Evolutionary conservation across 192 early-diverging fungal species (phyloP), one percentile per base, ranked within the genome.

Genomic region (Coemansia sp.): DNA sequence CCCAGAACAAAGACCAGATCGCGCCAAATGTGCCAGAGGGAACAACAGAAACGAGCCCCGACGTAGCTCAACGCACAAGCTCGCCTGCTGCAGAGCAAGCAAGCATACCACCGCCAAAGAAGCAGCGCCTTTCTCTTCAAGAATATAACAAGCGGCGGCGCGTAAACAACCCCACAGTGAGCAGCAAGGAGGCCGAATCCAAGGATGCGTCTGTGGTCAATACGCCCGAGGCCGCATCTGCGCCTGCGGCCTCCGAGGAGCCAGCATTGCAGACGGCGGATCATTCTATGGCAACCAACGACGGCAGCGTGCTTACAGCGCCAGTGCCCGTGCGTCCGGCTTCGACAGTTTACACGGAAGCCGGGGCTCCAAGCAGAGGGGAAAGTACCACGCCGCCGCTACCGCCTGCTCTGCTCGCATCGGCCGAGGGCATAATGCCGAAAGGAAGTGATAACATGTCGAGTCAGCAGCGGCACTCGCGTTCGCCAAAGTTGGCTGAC

Each of bases 121-220:
- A 82, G 62, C 74, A 76, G 57, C 79, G 79, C 0, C 74, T 82
- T 9, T 76, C 79, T 49, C 67, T 82, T 8, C 61, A 72, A 34
- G 79, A 82, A 48, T 82, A 82, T 48, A 82, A 75, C 53, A 76
- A 75, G 67, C 79, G 73, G 19, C 66, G 79, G 19, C 70, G 74
- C 13, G 71, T 63, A 29, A 66, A 73, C 34, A 59, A 43, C 0
- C 52, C 62, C 0, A 48, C 41, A 36, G 22, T 35, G 3, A 58
- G 53, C 23, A 49, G 46, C 19, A 73, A 63, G 43, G 67, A 75
- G 2, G 43, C 36, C 14, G 62, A 73, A 1, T n/a, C 41, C 22
- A 64, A 55, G 40, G 43, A 60, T 34, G n/a, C 29, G 33, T 33
- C 61, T 45, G 33, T n/a, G 7, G 53, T 48, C 20, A 46, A 66